These are phyloP conservation scores for Daldinia childiae DNA, from an alignment of 495 filamentous ascomycete species.

Conservation along the genomic window DNA sequence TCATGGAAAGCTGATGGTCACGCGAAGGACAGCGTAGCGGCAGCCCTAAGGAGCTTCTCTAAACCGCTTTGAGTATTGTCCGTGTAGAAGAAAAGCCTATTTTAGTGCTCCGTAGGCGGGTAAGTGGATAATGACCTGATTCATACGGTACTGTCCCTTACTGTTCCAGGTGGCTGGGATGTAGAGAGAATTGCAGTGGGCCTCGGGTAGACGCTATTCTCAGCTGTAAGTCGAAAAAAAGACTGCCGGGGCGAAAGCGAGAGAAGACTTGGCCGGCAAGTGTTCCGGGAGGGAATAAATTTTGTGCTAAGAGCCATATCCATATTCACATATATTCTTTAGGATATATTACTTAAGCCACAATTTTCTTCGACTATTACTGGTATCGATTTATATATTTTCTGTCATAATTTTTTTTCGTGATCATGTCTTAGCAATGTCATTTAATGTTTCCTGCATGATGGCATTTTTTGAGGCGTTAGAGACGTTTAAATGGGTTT, in stretches of 20 bases:
- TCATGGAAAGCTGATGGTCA: conserved; percentile 14
- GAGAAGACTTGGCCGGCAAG: conserved; percentile 22
- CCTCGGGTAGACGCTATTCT: conserved; percentile 18
- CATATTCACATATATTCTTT: no score
- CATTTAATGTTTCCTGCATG: not conserved
- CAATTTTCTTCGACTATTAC: not conserved
- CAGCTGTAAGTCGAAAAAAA: conserved; percentile 13
- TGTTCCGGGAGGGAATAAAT: conserved; percentile 3
- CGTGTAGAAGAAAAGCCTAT: conserved; percentile 10
- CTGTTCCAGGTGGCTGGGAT: conserved; percentile 18
- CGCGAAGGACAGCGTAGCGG: conserved; percentile 8
- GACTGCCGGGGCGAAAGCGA: conserved; percentile 13
- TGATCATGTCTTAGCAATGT: not conserved
- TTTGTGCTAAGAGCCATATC: not conserved
- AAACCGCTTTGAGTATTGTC: conserved; percentile 25
- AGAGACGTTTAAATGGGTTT: not conserved
- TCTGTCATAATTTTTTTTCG: not conserved
- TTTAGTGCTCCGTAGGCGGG: conserved; percentile 27
- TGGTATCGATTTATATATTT: conserved; percentile 7
- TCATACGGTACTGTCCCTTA: conserved; percentile 10
- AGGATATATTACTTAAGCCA: not conserved
- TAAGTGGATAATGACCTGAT: conserved; percentile 37
- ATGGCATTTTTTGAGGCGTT: not conserved
- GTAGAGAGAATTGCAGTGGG: conserved; percentile 14
- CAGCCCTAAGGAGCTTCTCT: conserved; percentile 17